Conservation (phyloP, 2,329 filamentous ascomycete species). For the Myriosclerotinia scirpicola region DNA sequence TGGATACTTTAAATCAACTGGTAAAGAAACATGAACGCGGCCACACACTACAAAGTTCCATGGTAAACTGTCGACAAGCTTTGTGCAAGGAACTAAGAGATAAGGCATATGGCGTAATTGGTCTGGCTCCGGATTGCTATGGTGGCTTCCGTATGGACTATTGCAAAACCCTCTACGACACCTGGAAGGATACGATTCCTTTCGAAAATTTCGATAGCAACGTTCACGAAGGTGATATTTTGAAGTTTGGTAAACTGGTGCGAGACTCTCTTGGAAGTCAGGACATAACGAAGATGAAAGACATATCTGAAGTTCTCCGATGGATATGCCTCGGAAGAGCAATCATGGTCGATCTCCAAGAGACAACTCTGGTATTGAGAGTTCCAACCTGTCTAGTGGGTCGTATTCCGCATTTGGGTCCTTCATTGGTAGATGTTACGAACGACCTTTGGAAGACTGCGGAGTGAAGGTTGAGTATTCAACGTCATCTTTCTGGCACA, state of each 20-base stretch:
- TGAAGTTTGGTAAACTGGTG: constrained; percentile 23
- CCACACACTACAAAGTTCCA: constrained; percentile 31
- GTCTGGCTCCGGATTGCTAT: constrained; percentile 35
- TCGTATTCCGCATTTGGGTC: constrained; percentile 20
- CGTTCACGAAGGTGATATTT: background rate
- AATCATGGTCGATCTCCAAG: background rate
- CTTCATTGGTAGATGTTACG: constrained; percentile 21
- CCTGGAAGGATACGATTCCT: constrained; percentile 39
- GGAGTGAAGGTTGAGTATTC: constrained; percentile 22
- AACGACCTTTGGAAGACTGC: constrained; percentile 17
- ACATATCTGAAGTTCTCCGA: background rate
- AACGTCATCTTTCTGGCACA: background rate
- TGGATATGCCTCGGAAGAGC: background rate
- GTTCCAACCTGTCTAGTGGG: constrained; percentile 23
- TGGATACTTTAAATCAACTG: constrained; percentile 31
- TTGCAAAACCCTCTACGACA: constrained; percentile 33
- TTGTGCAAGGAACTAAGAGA: constrained; percentile 38
- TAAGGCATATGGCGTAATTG: constrained; percentile 40
- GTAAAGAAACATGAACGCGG: constrained; percentile 23
- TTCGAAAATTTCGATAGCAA: constrained; percentile 30
- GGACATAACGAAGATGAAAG: constrained; percentile 11
- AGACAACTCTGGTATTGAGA: background rate
- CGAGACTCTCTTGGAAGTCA: constrained; percentile 19
- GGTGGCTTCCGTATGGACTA: constrained; percentile 38
- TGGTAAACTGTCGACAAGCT: constrained; percentile 33